Evolutionary conservation across 306 rosid genomes (phyloP).

Genomic region (Styphnolobium japonicum): DNA sequence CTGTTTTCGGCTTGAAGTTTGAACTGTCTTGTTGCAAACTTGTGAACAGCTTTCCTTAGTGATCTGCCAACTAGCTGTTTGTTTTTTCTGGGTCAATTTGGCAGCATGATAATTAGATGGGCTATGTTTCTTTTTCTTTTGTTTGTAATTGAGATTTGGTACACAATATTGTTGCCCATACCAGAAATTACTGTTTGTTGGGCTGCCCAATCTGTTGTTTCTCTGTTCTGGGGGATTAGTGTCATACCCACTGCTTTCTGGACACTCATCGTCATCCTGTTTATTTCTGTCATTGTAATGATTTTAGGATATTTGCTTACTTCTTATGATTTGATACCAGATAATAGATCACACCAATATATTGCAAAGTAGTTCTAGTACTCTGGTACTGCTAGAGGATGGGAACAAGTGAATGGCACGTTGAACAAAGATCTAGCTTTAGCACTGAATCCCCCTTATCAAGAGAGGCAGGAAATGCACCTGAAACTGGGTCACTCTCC

Average conservation of each 20-base stretch:
- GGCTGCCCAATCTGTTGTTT: background rate
- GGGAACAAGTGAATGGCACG: conserved; percentile 73
- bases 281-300: background rate
- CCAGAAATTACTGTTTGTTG: conserved; percentile 5
- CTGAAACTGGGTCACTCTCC: conserved; percentile 62
- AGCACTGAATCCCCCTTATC: conserved; percentile 36
- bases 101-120: background rate
- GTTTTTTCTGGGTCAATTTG: background rate
- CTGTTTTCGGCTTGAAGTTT: background rate
- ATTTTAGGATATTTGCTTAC: background rate
- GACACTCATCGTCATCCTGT: background rate
- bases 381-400: conserved; percentile 31
- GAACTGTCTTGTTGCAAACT: background rate
- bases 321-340: conserved; percentile 9
- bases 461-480: conserved; percentile 34
- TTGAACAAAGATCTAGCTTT: conserved; percentile 46
- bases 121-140: background rate
- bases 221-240: background rate
- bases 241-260: background rate
- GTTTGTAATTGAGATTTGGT: background rate
- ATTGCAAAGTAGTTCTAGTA: conserved; percentile 6
- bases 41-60: background rate
- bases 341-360: conserved; percentile 12
- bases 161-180: background rate
- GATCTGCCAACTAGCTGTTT: background rate